A percentile compares a stretch with the other conserved stretches of the same genome.
Conservation (phyloP, 129 eudicot species). For the carrot (Daucus carota) region DH1_v3.0 NC_030384.2:34310001-34310500, state of each 20-base stretch:
- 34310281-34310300: conserved; percentile 5
- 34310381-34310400: not conserved
- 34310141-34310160: not conserved
- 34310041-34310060: not conserved
- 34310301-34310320: conserved; percentile 11
- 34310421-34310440: not conserved
- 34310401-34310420: too few species aligned
- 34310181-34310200: not conserved
- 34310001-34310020: too few species aligned
- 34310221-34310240: not conserved
- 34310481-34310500: too few species aligned
- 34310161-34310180: not conserved
- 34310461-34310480: too few species aligned
- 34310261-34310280: conserved; percentile 5
- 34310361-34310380: not conserved
- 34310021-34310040: not conserved
- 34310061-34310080: not conserved
- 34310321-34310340: not conserved
- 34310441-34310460: not conserved
- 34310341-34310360: not conserved
- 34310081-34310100: not conserved
- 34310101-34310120: not conserved
- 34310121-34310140: not conserved
- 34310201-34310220: too few species aligned
- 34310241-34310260: not conserved